Percentiles rank a stretch among this genome's conserved stretches.
Conservation (phyloP, 768 basidiomycete species). For the Arthromyces matolae region DNA sequence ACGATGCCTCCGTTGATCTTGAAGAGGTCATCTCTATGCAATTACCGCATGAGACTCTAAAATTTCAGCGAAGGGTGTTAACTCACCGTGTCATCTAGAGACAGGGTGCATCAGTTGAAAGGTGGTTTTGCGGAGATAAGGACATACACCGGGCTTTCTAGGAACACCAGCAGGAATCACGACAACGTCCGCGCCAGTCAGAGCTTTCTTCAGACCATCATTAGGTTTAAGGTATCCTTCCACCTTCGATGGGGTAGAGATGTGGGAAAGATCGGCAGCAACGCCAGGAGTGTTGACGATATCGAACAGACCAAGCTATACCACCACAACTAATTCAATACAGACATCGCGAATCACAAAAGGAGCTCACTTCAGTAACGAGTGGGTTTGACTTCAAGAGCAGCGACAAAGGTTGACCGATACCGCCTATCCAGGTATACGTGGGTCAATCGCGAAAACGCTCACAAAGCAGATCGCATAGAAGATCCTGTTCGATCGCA, state of each 20-base stretch:
- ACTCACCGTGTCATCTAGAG: conserved; percentile 52
- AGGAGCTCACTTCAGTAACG: conserved; percentile 63
- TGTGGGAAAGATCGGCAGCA: conserved; percentile 91
- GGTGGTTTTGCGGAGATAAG: conserved; percentile 4
- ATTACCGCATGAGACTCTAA: conserved; percentile 9
- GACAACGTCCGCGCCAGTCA: conserved; percentile 85
- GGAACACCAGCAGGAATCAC: conserved; percentile 97
- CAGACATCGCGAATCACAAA: not conserved
- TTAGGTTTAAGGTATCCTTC: conserved; percentile 76
- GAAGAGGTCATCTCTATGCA: conserved; percentile 85
- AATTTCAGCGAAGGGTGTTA: conserved; percentile 1
- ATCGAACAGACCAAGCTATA: conserved; percentile 85
- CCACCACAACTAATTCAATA: not conserved
- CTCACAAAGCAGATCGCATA: conserved; percentile 3
- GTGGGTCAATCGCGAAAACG: not conserved
- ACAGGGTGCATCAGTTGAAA: conserved; percentile 6
- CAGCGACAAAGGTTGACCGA: conserved; percentile 93
- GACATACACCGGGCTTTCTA: conserved; percentile 85
- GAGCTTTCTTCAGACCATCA: conserved; percentile 77
- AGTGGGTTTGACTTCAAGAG: conserved; percentile 83
- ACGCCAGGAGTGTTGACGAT: conserved; percentile 98
- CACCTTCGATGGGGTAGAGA: conserved; percentile 83
- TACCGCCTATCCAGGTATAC: conserved; percentile 61
- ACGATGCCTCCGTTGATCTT: conserved; percentile 99
- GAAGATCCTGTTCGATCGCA: conserved; percentile 10